These are phyloP conservation scores for Rhodotorula sp. DNA, from an alignment of 1,284 basidiomycete species.

Conservation along the genomic window DNA sequence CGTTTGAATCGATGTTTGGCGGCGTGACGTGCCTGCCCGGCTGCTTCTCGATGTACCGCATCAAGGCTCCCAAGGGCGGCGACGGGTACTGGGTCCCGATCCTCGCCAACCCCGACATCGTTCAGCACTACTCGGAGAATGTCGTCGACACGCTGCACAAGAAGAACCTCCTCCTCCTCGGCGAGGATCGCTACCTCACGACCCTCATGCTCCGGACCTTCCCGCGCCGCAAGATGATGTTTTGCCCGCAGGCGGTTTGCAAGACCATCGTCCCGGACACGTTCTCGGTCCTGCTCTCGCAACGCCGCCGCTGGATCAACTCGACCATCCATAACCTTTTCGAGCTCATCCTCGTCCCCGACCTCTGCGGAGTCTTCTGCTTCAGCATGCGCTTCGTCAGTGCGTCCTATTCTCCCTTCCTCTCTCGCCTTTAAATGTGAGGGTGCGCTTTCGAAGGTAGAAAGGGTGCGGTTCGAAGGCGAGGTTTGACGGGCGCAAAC, in stretches of 20 bases:
- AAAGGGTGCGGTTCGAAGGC: too few relatives aligned
- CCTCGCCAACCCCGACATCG: slow-evolving; percentile 55
- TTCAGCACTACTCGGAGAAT: slow-evolving; percentile 57
- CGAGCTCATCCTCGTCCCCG: slow-evolving; percentile 55
- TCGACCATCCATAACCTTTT: slow-evolving; percentile 57
- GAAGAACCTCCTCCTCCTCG: slow-evolving; percentile 56
- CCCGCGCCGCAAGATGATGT: slow-evolving; percentile 57
- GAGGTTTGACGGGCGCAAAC: too few relatives aligned
- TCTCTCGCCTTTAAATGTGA: background rate
- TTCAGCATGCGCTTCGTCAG: slow-evolving; percentile 55
- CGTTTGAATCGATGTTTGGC: slow-evolving; percentile 55
- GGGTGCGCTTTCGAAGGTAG: too few relatives aligned
- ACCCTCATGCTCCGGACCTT: slow-evolving; percentile 57
- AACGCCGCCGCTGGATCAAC: slow-evolving; percentile 57
- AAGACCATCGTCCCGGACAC: slow-evolving; percentile 57
- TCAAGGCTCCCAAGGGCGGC: slow-evolving; percentile 56
- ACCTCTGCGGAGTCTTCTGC: slow-evolving; percentile 57
- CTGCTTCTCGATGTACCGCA: slow-evolving; percentile 56
- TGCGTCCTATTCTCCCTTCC: slow-evolving; percentile 1
- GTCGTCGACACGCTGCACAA: slow-evolving; percentile 56
- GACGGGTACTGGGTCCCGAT: slow-evolving; percentile 56
- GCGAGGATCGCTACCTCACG: slow-evolving; percentile 56
- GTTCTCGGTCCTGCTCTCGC: slow-evolving; percentile 55
- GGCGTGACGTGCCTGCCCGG: slow-evolving; percentile 56
- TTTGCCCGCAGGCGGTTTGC: slow-evolving; percentile 55